These are phyloP conservation scores for Kregervanrija fluxuum DNA, from an alignment of 805 yeast species.

Conservation along the genomic window DNA sequence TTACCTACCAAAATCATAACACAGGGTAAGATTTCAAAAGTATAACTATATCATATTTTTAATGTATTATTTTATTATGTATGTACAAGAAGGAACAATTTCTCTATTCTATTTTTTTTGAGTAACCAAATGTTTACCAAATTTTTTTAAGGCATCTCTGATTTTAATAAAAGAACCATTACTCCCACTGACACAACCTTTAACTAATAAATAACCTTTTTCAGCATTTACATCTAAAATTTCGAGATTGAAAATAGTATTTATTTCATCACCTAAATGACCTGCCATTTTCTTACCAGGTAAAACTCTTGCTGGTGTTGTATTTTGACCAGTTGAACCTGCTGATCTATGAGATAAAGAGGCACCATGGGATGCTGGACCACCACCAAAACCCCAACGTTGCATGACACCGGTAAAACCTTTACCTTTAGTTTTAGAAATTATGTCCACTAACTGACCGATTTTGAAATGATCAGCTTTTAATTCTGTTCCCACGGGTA, in stretches of 20 bases:
- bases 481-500: constrained; percentile 72
- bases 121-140: constrained; percentile 23
- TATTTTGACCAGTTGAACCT: constrained; percentile 95
- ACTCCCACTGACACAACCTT: constrained; percentile 91
- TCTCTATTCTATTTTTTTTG: constrained; percentile 1
- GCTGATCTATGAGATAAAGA: constrained; percentile 90
- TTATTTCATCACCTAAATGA: constrained; percentile 75
- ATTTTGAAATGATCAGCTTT: constrained; percentile 75
- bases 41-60: too few relatives aligned
- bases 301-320: constrained; percentile 90
- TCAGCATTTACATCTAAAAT: constrained; percentile 76
- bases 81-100: too few relatives aligned
- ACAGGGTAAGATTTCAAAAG: too few relatives aligned
- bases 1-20: too few relatives aligned
- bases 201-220: constrained; percentile 72
- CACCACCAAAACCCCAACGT: constrained; percentile 83
- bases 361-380: constrained; percentile 92
- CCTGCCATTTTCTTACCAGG: constrained; percentile 99
- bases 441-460: constrained; percentile 81
- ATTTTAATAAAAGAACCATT: constrained; percentile 66
- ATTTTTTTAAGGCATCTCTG: constrained; percentile 63
- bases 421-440: constrained; percentile 81
- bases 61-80: too few relatives aligned
- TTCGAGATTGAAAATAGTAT: constrained; percentile 69
- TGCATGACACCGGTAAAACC: constrained; percentile 99